phyloP scores from a whole-genome alignment of 177 flowering plant species.

The Telopea speciosissima region DNA sequence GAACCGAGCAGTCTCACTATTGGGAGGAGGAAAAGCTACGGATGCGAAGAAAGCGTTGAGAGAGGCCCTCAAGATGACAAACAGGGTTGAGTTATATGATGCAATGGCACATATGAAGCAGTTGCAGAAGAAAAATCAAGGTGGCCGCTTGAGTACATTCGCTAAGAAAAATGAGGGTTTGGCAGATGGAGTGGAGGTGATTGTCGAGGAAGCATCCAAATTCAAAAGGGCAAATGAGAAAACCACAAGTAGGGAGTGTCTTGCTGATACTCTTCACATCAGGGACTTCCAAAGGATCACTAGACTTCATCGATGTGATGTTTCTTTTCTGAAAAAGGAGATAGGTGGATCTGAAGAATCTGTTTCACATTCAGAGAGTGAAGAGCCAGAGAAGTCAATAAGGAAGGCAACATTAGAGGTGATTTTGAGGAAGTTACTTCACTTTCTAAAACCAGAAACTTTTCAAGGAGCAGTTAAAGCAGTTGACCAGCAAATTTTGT shows the following conservation, averaged over 20 bases:
- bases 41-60: slow-evolving; percentile 14
- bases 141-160: not conserved
- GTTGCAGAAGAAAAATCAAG: slow-evolving; percentile 8
- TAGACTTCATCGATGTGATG: slow-evolving; percentile 10
- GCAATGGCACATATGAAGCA: slow-evolving; percentile 20
- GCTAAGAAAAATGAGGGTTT: not conserved
- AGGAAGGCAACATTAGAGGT: slow-evolving; percentile 13
- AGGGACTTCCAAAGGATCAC: slow-evolving; percentile 15
- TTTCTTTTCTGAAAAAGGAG: slow-evolving; percentile 10
- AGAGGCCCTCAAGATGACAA: slow-evolving; percentile 21
- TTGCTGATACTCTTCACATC: slow-evolving; percentile 9
- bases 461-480: slow-evolving; percentile 19
- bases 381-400: slow-evolving; percentile 6
- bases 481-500: slow-evolving; percentile 9
- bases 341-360: slow-evolving; percentile 4
- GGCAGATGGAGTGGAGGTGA: not conserved
- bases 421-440: slow-evolving; percentile 12
- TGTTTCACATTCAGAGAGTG: slow-evolving; percentile 1
- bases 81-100: slow-evolving; percentile 20
- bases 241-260: slow-evolving; percentile 3
- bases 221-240: slow-evolving; percentile 7
- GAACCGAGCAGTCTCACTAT: slow-evolving; percentile 12
- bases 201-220: slow-evolving; percentile 13
- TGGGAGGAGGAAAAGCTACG: slow-evolving; percentile 15
- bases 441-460: slow-evolving; percentile 14